Evolutionary conservation across 75 land plant species (phyloP), one percentile per base, ranked within the genome.

Genomic region (Cunninghamia lanceolata): DNA sequence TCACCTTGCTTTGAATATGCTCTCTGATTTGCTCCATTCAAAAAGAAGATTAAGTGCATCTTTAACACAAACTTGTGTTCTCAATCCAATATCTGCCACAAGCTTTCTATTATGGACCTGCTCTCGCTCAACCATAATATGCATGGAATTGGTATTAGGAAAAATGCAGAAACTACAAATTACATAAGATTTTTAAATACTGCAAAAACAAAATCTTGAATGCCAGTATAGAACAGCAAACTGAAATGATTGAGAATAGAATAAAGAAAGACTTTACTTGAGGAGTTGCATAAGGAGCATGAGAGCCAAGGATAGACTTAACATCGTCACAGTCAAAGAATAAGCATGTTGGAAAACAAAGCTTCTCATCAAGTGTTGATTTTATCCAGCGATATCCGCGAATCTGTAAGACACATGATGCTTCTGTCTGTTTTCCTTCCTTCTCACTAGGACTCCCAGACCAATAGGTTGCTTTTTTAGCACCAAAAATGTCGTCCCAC

Each of bases 211-310:
- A 45, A 7, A 42, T 38, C 15, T 80, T 9, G 3, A 9, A 32
- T 73, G 75, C 36, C 1, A 9, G 36, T 13, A 73, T 42, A n/a
- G 50, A n/a, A 85, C 34, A 19, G 11, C 21, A 45, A 45, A 85
- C 28, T 34, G 15, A n/a, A 81, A 81, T 83, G 10, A 9, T 32
- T 78, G 3, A 82, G 81, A 63, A 63, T 75, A 19, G 36, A 74
- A 28, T 2, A 88, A 54, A 78, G 86, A 38, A 84, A 13, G 34
- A 52, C 36, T 34, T 78, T 82, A 96, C 99, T 97, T 94, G 93
- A 88, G 99, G 97, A 77, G 89, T 84, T 83, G 93, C 93, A 90
- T 95, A 95, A 25, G 97, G 93, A 75, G 94, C 99, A 87, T 79
- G 85, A 42, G 38, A 85, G 70, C 97, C 99, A 17, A 96, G 81